A percentile compares a stretch with the other conserved stretches of the same genome.
phyloP scores from a whole-genome alignment of 179 eudicot species.

The Camellia oleifera region DNA sequence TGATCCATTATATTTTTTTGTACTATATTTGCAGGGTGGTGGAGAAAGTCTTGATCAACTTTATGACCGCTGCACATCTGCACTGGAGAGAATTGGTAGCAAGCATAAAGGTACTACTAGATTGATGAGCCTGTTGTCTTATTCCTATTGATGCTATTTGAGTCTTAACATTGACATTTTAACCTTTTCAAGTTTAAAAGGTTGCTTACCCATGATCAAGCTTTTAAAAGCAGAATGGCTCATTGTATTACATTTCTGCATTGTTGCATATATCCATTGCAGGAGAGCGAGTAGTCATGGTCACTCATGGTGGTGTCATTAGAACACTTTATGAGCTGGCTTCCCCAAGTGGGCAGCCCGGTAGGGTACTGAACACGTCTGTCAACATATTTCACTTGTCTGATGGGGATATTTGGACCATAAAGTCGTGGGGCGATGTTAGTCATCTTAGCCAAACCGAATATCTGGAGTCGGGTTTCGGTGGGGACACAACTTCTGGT shows the following conservation, averaged over 20 bases:
- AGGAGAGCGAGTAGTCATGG: slow-evolving; percentile 82
- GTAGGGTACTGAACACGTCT: slow-evolving; percentile 66
- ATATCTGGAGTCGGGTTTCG: slow-evolving; percentile 64
- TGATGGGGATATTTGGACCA: slow-evolving; percentile 53
- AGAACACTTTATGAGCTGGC: slow-evolving; percentile 65
- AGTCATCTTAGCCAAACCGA: slow-evolving; percentile 62
- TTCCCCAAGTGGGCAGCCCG: slow-evolving; percentile 34
- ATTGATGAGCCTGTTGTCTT: not conserved
- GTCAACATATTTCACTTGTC: slow-evolving; percentile 58
- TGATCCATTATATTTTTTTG: not conserved
- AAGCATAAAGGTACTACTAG: slow-evolving; percentile 62
- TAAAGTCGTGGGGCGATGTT: slow-evolving; percentile 76
- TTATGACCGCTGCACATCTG: slow-evolving; percentile 66
- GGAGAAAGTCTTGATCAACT: slow-evolving; percentile 94
- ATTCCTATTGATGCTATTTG: not conserved
- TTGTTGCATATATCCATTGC: slow-evolving; percentile 15
- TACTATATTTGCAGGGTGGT: slow-evolving; percentile 66
- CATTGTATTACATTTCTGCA: not conserved
- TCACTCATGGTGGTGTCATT: slow-evolving; percentile 79
- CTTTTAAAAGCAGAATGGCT: not conserved
- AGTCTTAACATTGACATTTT: not conserved
- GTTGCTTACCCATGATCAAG: not conserved
- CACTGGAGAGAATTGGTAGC: slow-evolving; percentile 61
- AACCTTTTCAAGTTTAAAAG: not conserved
- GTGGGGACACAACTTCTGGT: slow-evolving; percentile 79